Base-by-base conservation (phyloP, 208 protist genomes). In the Acanthamoeba rhysodes region DNA sequence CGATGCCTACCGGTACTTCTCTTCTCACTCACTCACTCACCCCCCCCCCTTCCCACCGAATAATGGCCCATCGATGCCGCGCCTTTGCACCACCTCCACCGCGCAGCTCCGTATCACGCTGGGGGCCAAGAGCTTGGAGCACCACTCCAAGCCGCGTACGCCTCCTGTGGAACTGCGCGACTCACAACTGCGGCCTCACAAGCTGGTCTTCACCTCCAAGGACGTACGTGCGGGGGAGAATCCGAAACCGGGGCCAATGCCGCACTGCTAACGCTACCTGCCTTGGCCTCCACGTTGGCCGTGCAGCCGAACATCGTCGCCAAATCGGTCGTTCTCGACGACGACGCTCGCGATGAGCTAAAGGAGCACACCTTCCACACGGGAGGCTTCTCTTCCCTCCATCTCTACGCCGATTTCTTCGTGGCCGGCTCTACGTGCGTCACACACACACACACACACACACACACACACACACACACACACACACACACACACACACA, bases 361-460 rank as follows among this genome's bases (percentile, higher is more conserved):
- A 91, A 91, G 59, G 85, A 91, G 59, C n/a, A 91, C 57, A 91
- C 85, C 48, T 91, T 91, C 37, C 85, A 91, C 85, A 68, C 85
- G 20, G 12, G 16, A 9, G 53, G 37, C 85, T 91, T 91, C n/a
- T 12, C 27, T 7, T 41, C 45, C 5, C 37, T 91, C 27, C 53
- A 59, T 22, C 85, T 91, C 85, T 91, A 91, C 37, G 85, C 70
- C 24, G 85, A 91, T 41, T 59, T 91, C 24, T 91, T 85, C 24
- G 24, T 27, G 7, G 41, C 34, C 29, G n/a, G 34, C 37, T 85
- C 76, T 32, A 41, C 76, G 76, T 85, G 29, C n/a, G 41, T 72
- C 22, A 27, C 66, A 22, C 59, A 12, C 12, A 66, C 59, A n/a
- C n/a, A n/a, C n/a, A n/a, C n/a, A n/a, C n/a, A n/a, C n/a, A n/a